A percentile compares a stretch with the other conserved stretches of the same genome.
Conservation (phyloP, 176 grass and related monocot genomes). For the Oryza glumipatula region DNA sequence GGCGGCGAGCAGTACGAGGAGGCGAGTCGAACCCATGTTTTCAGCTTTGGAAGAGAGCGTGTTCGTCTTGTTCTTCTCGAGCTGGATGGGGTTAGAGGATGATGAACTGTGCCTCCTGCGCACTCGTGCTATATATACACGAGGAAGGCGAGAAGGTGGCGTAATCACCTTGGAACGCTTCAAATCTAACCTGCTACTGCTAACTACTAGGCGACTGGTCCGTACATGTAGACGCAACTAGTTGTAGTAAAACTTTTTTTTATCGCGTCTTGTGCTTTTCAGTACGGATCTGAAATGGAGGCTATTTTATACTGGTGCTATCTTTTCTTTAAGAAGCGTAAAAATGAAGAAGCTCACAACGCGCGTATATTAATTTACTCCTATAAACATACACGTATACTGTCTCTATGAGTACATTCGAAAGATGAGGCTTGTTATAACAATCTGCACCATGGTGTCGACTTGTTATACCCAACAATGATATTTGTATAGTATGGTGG, state of each 20-base stretch:
- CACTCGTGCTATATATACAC: neutral
- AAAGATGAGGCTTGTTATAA: no score
- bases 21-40: slow-evolving; percentile 7
- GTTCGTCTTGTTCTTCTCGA: neutral
- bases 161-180: neutral
- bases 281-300: neutral
- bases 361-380: no score
- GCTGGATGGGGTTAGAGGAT: neutral
- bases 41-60: neutral
- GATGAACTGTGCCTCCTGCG: neutral
- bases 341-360: no score
- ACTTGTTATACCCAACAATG: no score
- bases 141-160: neutral
- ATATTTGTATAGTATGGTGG: no score
- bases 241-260: neutral
- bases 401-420: no score
- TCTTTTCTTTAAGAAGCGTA: no score
- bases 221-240: neutral
- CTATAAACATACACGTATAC: no score
- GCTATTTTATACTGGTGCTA: neutral
- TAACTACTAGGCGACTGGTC: neutral
- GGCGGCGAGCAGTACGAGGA: neutral
- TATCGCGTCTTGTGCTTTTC: neutral
- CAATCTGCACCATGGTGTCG: no score
- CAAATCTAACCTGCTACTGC: slow-evolving; percentile 1